phyloP scores from a whole-genome alignment of 1,139 yeast genomes.

The Taiozyma sp. region DNA sequence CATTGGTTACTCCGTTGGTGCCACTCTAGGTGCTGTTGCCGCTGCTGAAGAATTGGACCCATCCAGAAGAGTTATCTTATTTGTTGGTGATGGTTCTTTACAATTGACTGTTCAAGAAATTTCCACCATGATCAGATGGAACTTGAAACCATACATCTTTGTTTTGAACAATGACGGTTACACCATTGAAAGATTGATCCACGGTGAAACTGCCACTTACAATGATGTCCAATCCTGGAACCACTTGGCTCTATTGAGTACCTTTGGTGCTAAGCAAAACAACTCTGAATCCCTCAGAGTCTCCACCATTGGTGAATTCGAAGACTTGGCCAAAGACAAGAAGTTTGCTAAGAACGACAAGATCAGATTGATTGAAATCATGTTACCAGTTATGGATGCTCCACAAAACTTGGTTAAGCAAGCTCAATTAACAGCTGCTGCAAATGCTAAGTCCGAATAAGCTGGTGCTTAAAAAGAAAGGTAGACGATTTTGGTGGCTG shows the following conservation, averaged over 20 bases:
- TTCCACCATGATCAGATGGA: slow-evolving; percentile 78
- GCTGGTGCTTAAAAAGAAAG: neutral
- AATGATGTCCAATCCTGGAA: slow-evolving; percentile 84
- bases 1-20: slow-evolving; percentile 84
- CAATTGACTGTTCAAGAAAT: slow-evolving; percentile 87
- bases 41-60: slow-evolving; percentile 76
- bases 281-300: slow-evolving; percentile 49
- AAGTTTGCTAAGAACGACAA: slow-evolving; percentile 55
- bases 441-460: slow-evolving; percentile 35
- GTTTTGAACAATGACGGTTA: slow-evolving; percentile 83
- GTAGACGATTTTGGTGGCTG: neutral
- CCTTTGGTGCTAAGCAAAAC: slow-evolving; percentile 56
- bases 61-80: slow-evolving; percentile 66
- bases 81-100: slow-evolving; percentile 88
- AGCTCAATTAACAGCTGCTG: slow-evolving; percentile 71
- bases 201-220: slow-evolving; percentile 70
- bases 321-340: slow-evolving; percentile 46
- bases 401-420: slow-evolving; percentile 67
- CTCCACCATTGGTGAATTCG: slow-evolving; percentile 61
- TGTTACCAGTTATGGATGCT: slow-evolving; percentile 80
- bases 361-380: slow-evolving; percentile 73
- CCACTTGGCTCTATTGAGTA: slow-evolving; percentile 59
- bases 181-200: slow-evolving; percentile 85
- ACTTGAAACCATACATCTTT: slow-evolving; percentile 72
- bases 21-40: slow-evolving; percentile 78